Conservation (phyloP, 495 filamentous ascomycete species). For the Mytilinidion resinicola region DNA sequence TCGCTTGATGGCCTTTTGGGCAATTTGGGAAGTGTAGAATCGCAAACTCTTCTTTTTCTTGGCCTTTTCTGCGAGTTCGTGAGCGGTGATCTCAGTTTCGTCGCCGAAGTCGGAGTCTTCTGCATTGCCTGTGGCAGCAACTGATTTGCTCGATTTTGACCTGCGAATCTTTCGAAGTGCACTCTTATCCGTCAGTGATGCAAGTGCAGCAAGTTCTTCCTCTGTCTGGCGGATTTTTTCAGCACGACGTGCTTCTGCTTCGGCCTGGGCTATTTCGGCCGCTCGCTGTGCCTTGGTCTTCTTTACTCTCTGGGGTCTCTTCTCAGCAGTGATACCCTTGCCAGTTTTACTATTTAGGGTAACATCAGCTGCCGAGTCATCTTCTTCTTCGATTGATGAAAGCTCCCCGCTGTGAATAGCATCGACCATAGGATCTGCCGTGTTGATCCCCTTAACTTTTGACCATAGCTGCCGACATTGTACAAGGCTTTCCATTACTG, state of each 20-base stretch:
- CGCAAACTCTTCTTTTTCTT: slow-evolving; percentile 78
- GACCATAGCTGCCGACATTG: slow-evolving; percentile 76
- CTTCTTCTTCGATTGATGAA: slow-evolving; percentile 38
- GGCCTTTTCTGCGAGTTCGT: slow-evolving; percentile 75
- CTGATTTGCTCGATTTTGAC: slow-evolving; percentile 26
- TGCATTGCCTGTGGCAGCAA: slow-evolving; percentile 28
- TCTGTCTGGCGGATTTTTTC: slow-evolving; percentile 53
- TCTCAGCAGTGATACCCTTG: neutral
- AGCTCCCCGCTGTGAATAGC: slow-evolving; percentile 33
- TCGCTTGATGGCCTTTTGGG: slow-evolving; percentile 84
- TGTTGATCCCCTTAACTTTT: slow-evolving; percentile 57
- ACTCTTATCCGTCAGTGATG: slow-evolving; percentile 28
- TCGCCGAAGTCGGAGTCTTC: slow-evolving; percentile 64
- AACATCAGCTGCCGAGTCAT: slow-evolving; percentile 15
- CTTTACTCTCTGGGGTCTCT: slow-evolving; percentile 31
- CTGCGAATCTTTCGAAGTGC: slow-evolving; percentile 31
- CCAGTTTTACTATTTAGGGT: neutral
- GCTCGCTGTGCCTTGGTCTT: slow-evolving; percentile 46
- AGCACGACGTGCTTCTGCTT: slow-evolving; percentile 49
- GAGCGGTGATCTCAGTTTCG: slow-evolving; percentile 51
- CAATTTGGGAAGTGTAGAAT: slow-evolving; percentile 95
- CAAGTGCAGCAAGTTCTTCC: slow-evolving; percentile 65
- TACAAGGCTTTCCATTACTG: slow-evolving; percentile 78
- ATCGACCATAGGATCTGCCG: slow-evolving; percentile 31
- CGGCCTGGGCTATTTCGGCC: slow-evolving; percentile 46